Base-by-base conservation (phyloP, 768 basidiomycete genomes). In the Floccularia luteovirens region DNA sequence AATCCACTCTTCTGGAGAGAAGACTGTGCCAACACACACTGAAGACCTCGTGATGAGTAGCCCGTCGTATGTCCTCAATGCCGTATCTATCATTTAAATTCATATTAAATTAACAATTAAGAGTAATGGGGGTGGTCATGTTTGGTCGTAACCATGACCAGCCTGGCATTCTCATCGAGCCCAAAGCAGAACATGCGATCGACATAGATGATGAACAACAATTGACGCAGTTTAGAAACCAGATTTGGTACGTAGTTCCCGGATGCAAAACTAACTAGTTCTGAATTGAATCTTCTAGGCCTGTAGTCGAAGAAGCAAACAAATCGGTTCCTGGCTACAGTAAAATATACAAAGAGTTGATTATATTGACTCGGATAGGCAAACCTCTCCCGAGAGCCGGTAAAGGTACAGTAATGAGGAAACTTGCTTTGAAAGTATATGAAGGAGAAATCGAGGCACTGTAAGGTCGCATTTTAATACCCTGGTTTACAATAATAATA, bases 311-410 rank as follows among this genome's bases (percentile, higher is more conserved):
- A 17, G 60, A 67, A 22, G 70, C 68, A 2, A 73, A 72, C 46
- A 50, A 44, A 17, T 48, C 49, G 1, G 61, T 64, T 0, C 70
- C 71, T 0, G 43, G 58, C 0, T 70, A 63, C 36, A 69, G 67
- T 39, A 56, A 63, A 11, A 59, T 72, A 10, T 71, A 68, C 54
- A 70, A 69, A 45, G 69, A 77, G 48, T 70, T 75, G 70, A 69
- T 77, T 25, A 31, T 75, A 21, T 50, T 74, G 12, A 57, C 72
- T 24, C 25, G 25, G 53, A 1, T 69, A 71, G 45, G 70, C 1
- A 44, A 55, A 5, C 66, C 61, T 2, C 50, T 70, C 43, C 48
- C 56, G 5, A 61, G 58, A 14, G 48, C 64, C 0, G 56, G 56
- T 1, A 73, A 72, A 47, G 62, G 64, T 3, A 65, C 66, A 0